Evolutionary conservation across 306 rosid species (phyloP).

Genomic region (Dryas alaskensis): DNA sequence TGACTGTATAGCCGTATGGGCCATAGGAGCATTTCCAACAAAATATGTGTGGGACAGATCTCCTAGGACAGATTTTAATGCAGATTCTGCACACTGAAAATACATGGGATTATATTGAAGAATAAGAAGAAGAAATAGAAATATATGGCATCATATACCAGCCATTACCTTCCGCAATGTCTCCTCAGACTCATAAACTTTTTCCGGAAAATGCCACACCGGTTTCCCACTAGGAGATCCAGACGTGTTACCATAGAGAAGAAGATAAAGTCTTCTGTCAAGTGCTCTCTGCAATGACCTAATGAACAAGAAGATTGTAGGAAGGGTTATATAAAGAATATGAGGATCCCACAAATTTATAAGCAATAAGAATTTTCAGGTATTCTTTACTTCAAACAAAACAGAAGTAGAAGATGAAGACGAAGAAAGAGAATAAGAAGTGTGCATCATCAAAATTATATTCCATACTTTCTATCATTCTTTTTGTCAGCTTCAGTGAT

Average conservation of each 20-base stretch:
- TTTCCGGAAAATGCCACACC: slow-evolving; percentile 88
- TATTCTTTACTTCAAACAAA: background rate
- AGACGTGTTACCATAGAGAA: slow-evolving; percentile 49
- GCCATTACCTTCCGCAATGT: slow-evolving; percentile 67
- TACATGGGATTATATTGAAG: background rate
- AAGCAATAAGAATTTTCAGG: background rate
- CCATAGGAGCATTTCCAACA: slow-evolving; percentile 98
- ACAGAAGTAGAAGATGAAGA: background rate
- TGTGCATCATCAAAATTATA: slow-evolving; percentile 18
- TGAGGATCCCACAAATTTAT: background rate
- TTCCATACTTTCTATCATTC: slow-evolving; percentile 68
- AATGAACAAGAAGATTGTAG: slow-evolving; percentile 9
- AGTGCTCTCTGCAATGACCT: slow-evolving; percentile 95
- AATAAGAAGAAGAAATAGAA: slow-evolving; percentile 7
- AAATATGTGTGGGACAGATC: slow-evolving; percentile 82
- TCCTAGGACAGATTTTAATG: slow-evolving; percentile 68
- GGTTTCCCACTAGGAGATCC: slow-evolving; percentile 59
- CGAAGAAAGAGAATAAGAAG: slow-evolving; percentile 6
- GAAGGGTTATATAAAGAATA: background rate
- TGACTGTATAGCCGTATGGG: slow-evolving; percentile 56
- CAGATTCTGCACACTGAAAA: slow-evolving; percentile 89
- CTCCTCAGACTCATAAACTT: slow-evolving; percentile 72
- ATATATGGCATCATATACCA: slow-evolving; percentile 5
- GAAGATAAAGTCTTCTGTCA: slow-evolving; percentile 85
- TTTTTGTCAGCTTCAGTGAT: slow-evolving; percentile 89